Percentiles rank a stretch among this genome's conserved stretches.
phyloP scores from a whole-genome alignment of 805 yeast genomes.

The Millerozyma acaciae region DNA sequence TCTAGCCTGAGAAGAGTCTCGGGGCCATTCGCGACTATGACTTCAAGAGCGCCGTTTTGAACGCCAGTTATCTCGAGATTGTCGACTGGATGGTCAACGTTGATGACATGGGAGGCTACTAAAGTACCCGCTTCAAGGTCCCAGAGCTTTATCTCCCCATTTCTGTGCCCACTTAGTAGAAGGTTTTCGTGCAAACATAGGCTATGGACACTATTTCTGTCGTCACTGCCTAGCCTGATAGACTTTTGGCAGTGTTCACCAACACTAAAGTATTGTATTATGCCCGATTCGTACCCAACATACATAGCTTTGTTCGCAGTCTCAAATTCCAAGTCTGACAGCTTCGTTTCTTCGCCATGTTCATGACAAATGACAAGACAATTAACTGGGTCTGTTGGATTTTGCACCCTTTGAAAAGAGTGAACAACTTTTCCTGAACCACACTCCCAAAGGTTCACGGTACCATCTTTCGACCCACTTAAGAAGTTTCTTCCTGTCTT shows the following conservation, averaged over 20 bases:
- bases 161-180: conserved; percentile 18
- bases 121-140: conserved; percentile 3
- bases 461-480: conserved; percentile 53
- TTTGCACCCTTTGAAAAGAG: conserved; percentile 22
- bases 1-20: conserved; percentile 17
- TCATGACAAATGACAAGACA: conserved; percentile 11
- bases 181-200: conserved; percentile 8
- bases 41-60: conserved; percentile 1
- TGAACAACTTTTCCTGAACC: conserved; percentile 48
- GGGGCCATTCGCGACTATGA: conserved; percentile 22
- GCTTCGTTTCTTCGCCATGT: conserved; percentile 2
- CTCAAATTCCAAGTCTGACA: conserved; percentile 39
- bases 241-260: conserved; percentile 14
- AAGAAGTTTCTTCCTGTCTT: conserved; percentile 63
- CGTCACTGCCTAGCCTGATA: conserved; percentile 1
- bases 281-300: conserved; percentile 43
- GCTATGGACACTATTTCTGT: conserved; percentile 11
- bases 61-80: conserved; percentile 1
- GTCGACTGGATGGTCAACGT: conserved; percentile 4
- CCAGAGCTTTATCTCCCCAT: conserved; percentile 16
- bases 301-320: conserved; percentile 41
- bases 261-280: conserved; percentile 19
- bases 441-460: conserved; percentile 66
- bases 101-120: conserved; percentile 4
- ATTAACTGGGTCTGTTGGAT: conserved; percentile 16